Conservation (phyloP, 2,329 filamentous ascomycete species). For the Ophiostoma ips region DNA sequence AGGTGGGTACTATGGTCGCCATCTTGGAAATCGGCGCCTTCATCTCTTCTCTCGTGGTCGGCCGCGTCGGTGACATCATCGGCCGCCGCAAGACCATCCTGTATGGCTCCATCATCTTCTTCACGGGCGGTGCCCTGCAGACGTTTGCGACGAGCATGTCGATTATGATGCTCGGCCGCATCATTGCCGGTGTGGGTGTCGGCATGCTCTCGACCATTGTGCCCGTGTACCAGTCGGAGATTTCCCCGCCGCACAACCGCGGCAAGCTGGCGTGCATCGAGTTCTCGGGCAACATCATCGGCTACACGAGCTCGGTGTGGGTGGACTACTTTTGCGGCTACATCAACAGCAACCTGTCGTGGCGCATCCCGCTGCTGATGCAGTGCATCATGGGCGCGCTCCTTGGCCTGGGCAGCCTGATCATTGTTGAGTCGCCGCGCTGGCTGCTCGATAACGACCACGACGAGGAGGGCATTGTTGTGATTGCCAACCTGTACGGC, state of each 20-base stretch:
- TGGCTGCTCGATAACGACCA: slow-evolving; percentile 97
- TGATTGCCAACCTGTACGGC: slow-evolving; percentile 94
- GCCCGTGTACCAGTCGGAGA: slow-evolving; percentile 87
- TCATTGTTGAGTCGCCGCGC: slow-evolving; percentile 93
- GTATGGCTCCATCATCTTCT: slow-evolving; percentile 84
- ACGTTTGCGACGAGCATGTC: slow-evolving; percentile 68
- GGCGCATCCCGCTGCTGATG: slow-evolving; percentile 80
- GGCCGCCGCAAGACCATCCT: slow-evolving; percentile 81
- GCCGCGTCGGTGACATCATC: slow-evolving; percentile 80
- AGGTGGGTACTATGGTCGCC: slow-evolving; percentile 94
- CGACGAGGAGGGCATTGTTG: slow-evolving; percentile 94
- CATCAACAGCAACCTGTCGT: slow-evolving; percentile 73
- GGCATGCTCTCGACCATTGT: slow-evolving; percentile 86
- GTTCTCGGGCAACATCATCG: slow-evolving; percentile 92
- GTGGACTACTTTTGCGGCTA: slow-evolving; percentile 95
- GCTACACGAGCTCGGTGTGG: slow-evolving; percentile 94
- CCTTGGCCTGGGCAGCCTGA: slow-evolving; percentile 69
- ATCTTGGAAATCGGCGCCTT: slow-evolving; percentile 92
- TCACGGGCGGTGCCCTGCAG: slow-evolving; percentile 71
- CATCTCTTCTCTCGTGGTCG: slow-evolving; percentile 74
- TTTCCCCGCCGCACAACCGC: slow-evolving; percentile 89
- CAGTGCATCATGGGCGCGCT: slow-evolving; percentile 90
- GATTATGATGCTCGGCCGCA: slow-evolving; percentile 77
- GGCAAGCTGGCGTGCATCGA: slow-evolving; percentile 95
- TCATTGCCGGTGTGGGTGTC: slow-evolving; percentile 74